Conservation (phyloP, 768 basidiomycete genomes). For the Leccinum imitatum region DNA sequence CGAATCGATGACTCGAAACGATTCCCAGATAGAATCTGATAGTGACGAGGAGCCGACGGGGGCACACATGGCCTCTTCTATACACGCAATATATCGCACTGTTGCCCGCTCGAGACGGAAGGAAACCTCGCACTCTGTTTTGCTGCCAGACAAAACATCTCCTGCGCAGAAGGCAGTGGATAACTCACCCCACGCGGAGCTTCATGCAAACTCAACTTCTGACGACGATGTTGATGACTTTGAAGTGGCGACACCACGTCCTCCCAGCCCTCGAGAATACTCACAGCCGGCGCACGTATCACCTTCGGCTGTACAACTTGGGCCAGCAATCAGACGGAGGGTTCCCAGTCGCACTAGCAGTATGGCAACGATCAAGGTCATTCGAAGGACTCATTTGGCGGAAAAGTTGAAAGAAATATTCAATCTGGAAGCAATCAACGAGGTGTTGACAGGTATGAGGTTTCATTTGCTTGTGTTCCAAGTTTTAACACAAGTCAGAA, state of each 20-base stretch:
- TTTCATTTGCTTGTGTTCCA: neutral
- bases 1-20: constrained; percentile 45
- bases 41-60: constrained; percentile 59
- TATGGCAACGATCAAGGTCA: constrained; percentile 68
- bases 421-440: constrained; percentile 73
- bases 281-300: constrained; percentile 3
- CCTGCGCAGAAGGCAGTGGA: constrained; percentile 28
- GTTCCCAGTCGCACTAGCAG: constrained; percentile 50
- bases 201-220: constrained; percentile 35
- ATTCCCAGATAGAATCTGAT: constrained; percentile 47
- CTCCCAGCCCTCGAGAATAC: constrained; percentile 23
- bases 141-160: constrained; percentile 10
- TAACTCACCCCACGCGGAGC: constrained; percentile 32
- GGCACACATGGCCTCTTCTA: constrained; percentile 71
- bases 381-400: constrained; percentile 71
- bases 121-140: constrained; percentile 24
- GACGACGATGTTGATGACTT: constrained; percentile 63
- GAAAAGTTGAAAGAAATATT: constrained; percentile 90
- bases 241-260: constrained; percentile 49
- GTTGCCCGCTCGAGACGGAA: constrained; percentile 62
- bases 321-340: constrained; percentile 24
- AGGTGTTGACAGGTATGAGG: constrained; percentile 76
- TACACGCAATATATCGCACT: constrained; percentile 85
- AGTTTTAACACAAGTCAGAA: constrained; percentile 45
- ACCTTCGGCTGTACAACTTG: constrained; percentile 17